phyloP scores from a whole-genome alignment of 2,329 filamentous ascomycete genomes.

The Cercospora berteroae region DNA sequence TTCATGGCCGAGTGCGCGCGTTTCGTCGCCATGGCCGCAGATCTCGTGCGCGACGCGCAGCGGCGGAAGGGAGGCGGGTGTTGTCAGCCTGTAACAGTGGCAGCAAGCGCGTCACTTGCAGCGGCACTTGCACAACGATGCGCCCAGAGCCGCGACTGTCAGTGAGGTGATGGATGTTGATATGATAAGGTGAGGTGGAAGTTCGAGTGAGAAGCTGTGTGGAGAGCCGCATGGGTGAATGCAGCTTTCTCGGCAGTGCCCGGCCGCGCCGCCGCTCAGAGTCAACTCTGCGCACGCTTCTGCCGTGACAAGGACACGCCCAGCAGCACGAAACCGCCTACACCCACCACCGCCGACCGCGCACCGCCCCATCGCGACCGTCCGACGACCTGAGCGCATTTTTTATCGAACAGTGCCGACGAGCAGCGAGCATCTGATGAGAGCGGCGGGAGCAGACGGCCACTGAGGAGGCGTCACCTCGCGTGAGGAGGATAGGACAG shows the following conservation, averaged over 20 bases:
- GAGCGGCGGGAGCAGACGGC: conserved; percentile 8
- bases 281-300: conserved; percentile 8
- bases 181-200: not conserved
- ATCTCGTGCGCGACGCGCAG: conserved; percentile 17
- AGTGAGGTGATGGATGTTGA: not conserved
- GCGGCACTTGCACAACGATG: not conserved
- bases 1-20: conserved; percentile 64
- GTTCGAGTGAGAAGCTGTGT: not conserved
- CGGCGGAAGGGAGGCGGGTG: not conserved
- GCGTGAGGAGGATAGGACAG: not conserved
- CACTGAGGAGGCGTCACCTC: conserved; percentile 24
- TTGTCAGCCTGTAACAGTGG: not conserved
- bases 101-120: not conserved
- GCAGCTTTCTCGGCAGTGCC: not conserved
- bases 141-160: not conserved
- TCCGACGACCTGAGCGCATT: conserved; percentile 1
- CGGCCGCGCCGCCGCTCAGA: not conserved
- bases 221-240: conserved; percentile 1
- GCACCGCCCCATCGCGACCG: not conserved
- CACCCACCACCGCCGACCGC: conserved; percentile 4
- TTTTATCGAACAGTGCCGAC: not conserved
- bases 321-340: not conserved
- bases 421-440: conserved; percentile 19
- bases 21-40: conserved; percentile 79
- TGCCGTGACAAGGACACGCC: conserved; percentile 6